Conservation (phyloP, 2,329 filamentous ascomycete genomes). For the Dryadomyces sulphureus region DNA sequence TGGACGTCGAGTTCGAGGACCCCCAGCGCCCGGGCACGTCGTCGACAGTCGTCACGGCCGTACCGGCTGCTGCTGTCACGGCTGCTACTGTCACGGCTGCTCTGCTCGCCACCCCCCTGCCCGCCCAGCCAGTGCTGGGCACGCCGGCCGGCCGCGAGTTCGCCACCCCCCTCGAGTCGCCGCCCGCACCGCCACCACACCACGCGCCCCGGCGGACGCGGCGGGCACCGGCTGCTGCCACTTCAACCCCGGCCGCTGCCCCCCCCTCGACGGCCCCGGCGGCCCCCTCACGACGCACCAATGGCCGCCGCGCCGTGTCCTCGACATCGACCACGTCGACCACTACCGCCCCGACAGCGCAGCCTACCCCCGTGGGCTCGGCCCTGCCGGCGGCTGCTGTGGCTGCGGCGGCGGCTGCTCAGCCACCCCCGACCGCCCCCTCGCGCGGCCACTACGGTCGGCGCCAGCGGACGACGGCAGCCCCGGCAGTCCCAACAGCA, state of each 20-base stretch:
- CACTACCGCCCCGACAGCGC: too few species aligned
- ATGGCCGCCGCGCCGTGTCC: not conserved
- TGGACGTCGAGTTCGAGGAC: constrained; percentile 8
- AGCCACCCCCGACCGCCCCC: constrained; percentile 1
- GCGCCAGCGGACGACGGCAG: not conserved
- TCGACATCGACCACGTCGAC: not conserved
- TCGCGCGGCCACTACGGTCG: not conserved
- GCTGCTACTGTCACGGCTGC: not conserved
- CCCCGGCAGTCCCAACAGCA: not conserved
- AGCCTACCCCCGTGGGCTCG: too few species aligned
- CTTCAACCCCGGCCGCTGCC: not conserved
- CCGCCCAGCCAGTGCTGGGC: not conserved
- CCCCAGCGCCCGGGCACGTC: not conserved
- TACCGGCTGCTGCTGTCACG: not conserved
- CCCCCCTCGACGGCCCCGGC: not conserved
- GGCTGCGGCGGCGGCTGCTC: constrained; percentile 3
- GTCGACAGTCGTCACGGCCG: too few species aligned
- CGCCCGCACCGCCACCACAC: not conserved
- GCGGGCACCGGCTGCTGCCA: not conserved
- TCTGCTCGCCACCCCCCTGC: not conserved
- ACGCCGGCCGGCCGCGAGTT: too few species aligned
- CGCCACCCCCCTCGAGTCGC: not conserved
- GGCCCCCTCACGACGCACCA: not conserved
- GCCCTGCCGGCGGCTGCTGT: not conserved
- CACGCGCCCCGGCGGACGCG: not conserved